Conservation (phyloP, 768 basidiomycete species). For the Inosperma sp. region DNA sequence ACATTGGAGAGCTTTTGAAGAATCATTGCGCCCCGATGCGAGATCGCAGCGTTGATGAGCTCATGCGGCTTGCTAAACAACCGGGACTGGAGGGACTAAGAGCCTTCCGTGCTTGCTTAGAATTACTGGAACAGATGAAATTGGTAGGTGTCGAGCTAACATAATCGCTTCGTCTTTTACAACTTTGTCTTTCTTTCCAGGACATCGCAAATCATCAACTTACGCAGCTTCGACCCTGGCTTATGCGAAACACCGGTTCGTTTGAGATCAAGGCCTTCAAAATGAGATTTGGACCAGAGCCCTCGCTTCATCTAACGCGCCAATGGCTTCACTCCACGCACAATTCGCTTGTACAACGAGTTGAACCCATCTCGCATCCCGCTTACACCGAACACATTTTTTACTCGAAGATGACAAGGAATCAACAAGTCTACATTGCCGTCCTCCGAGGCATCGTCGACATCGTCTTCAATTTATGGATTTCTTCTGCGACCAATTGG, state of each 20-base stretch:
- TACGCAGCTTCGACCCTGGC: slow-evolving; percentile 86
- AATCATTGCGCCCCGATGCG: slow-evolving; percentile 93
- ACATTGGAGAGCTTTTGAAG: slow-evolving; percentile 79
- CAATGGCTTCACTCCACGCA: slow-evolving; percentile 62
- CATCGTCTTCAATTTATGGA: slow-evolving; percentile 52
- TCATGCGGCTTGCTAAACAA: slow-evolving; percentile 68
- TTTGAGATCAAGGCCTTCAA: slow-evolving; percentile 80
- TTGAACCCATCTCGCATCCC: slow-evolving; percentile 41
- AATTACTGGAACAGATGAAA: slow-evolving; percentile 94
- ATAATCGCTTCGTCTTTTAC: slow-evolving; percentile 16
- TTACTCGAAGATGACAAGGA: slow-evolving; percentile 45
- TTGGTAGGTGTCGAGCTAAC: slow-evolving; percentile 52
- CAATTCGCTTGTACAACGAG: slow-evolving; percentile 37
- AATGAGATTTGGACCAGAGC: slow-evolving; percentile 43
- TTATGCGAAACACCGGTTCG: slow-evolving; percentile 71
- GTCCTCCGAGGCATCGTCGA: slow-evolving; percentile 59
- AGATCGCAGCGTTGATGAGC: slow-evolving; percentile 75
- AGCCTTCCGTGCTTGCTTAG: slow-evolving; percentile 79
- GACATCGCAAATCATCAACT: slow-evolving; percentile 97
- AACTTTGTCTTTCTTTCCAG: slow-evolving; percentile 35
- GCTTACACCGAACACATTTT: slow-evolving; percentile 39
- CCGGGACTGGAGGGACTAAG: slow-evolving; percentile 60
- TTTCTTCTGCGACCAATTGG: slow-evolving; percentile 10
- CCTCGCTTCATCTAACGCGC: slow-evolving; percentile 51
- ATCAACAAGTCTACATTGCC: slow-evolving; percentile 52